Evolutionary conservation across 306 rosid species (phyloP).

Genomic region (Rosa rugosa): DNA sequence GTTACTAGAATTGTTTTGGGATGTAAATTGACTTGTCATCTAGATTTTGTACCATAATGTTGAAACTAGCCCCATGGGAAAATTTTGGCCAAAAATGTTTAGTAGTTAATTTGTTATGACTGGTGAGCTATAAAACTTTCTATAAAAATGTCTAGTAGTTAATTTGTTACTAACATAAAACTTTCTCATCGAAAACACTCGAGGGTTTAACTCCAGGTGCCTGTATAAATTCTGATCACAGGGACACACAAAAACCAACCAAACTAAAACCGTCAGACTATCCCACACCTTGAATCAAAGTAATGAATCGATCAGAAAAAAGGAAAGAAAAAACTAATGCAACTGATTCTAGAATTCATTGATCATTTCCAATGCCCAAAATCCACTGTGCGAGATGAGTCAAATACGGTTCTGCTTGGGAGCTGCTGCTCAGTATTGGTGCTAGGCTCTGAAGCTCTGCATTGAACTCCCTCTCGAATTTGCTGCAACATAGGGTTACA

Average conservation of each 20-base stretch:
- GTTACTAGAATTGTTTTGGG: no score
- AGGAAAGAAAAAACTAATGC: not conserved
- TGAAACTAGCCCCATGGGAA: no score
- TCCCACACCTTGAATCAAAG: not conserved
- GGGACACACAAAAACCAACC: not conserved
- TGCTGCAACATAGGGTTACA: constrained; percentile 47
- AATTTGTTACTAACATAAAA: no score
- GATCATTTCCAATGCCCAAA: constrained; percentile 67
- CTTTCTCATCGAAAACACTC: no score
- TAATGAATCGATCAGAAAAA: not conserved
- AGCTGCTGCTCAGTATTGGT: constrained; percentile 68
- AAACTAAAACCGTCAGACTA: not conserved
- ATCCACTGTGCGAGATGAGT: constrained; percentile 82
- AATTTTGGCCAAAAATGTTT: no score
- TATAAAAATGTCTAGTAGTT: no score
- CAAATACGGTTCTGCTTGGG: constrained; percentile 85
- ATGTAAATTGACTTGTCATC: no score
- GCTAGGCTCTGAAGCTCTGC: constrained; percentile 84
- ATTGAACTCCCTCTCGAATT: constrained; percentile 84
- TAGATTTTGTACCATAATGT: no score
- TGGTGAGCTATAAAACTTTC: no score
- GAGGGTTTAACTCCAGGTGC: no score
- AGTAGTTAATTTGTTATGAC: no score
- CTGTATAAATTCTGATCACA: no score
- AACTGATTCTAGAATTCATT: constrained; percentile 9